Evolutionary conservation across 371 early-diverging fungal species (phyloP), one percentile per base, ranked within the genome.

Genomic region (Mortierella sp.): DNA sequence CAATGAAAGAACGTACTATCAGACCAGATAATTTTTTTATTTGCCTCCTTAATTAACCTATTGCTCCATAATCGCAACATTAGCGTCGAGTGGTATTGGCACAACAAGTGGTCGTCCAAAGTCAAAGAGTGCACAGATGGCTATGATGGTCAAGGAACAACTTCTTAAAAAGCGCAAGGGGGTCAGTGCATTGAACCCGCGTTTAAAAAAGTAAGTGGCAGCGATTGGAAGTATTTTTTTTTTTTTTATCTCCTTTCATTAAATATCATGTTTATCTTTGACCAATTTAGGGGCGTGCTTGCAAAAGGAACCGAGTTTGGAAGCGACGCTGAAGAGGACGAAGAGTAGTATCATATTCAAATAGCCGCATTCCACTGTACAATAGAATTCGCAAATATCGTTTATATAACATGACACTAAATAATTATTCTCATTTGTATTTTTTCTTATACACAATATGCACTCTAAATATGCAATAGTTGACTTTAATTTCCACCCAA

Each of bases 251-350:
- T 6, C 32, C 22, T 17, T 55, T 45, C 45, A 45, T 45, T 29
- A 29, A 54, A 54, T 54, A 28, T 23, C 26, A 54, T 51, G 53
- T 28, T 54, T 54, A 31, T 45, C n/a, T 17, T 45, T n/a, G 17
- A 56, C 56, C 28, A 43, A 59, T 23, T n/a, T 65, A 80, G 80
- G 23, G 74, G 58, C 8, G 60, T 51, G 12, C 42, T 70, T 1
- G 80, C 75, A 29, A 70, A 75, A 60, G 80, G 80, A n/a, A 80
- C 80, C 22, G 80, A 74, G 55, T 80, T 80, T 47, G 80, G 64
- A 23, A 71, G 75, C 35, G 80, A 78, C 28, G 70, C 69, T 17
- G 79, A 78, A 22, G 78, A 70, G 9, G 74, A 79, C 1, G 70
- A 73, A 6, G 65, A 72, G 53, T 53, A 26, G 28, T 53, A 9